Conservation (phyloP, 2,329 filamentous ascomycete genomes). For the Sporothrix schenckii region DNA sequence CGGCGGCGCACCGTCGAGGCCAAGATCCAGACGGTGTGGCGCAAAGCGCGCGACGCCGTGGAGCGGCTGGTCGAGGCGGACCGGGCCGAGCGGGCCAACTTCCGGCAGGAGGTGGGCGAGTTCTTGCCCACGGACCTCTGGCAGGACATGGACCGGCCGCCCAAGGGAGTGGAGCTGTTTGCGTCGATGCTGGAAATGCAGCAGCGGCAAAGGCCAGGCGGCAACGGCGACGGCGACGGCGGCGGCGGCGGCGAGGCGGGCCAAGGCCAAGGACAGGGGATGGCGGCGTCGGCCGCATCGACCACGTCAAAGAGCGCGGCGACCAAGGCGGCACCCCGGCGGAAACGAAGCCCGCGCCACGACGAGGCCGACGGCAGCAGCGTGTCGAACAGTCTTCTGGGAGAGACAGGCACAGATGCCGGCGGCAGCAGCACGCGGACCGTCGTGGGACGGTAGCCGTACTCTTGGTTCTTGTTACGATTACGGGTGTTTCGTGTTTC, state of each 20-base stretch:
- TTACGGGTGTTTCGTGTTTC: not conserved
- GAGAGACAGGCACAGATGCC: slow-evolving; percentile 22
- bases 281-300: not conserved
- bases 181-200: slow-evolving; percentile 14
- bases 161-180: slow-evolving; percentile 55
- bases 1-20: slow-evolving; percentile 73
- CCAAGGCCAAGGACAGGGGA: not conserved
- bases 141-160: slow-evolving; percentile 70
- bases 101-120: slow-evolving; percentile 80
- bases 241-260: not conserved
- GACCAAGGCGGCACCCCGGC: not conserved
- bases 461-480: not conserved
- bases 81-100: slow-evolving; percentile 70
- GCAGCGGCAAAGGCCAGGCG: not conserved
- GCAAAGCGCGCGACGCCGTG: slow-evolving; percentile 75
- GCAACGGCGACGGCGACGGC: not conserved
- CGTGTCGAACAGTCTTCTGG: slow-evolving; percentile 14
- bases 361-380: slow-evolving; percentile 8
- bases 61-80: slow-evolving; percentile 76
- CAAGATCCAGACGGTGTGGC: slow-evolving; percentile 72
- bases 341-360: not conserved
- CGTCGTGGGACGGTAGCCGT: slow-evolving; percentile 27
- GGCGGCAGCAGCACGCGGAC: slow-evolving; percentile 35
- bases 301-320: not conserved
- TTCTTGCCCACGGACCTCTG: slow-evolving; percentile 87